These are phyloP conservation scores for Dothistroma pini DNA, from an alignment of 2,329 filamentous ascomycete species.

Conservation along the genomic window DNA sequence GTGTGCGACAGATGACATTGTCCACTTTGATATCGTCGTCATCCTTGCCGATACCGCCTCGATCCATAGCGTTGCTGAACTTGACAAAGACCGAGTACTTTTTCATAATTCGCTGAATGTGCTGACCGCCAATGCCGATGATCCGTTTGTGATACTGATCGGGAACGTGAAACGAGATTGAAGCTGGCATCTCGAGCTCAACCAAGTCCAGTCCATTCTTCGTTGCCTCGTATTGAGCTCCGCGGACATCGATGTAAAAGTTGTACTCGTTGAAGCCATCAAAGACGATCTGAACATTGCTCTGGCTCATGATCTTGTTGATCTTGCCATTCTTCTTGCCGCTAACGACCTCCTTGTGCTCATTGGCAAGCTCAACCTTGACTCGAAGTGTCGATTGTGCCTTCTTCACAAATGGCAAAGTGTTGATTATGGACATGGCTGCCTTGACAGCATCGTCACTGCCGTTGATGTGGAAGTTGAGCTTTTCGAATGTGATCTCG, in stretches of 20 bases:
- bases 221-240: constrained; percentile 86
- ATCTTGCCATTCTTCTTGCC: constrained; percentile 99
- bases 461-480: constrained; percentile 89
- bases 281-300: constrained; percentile 98
- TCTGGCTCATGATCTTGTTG: constrained; percentile 99
- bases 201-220: constrained; percentile 89
- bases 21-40: constrained; percentile 98
- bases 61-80: constrained; percentile 98
- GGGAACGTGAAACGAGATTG: constrained; percentile 97
- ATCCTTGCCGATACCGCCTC: constrained; percentile 86
- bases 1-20: constrained; percentile 97
- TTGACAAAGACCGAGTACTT: constrained; percentile 99
- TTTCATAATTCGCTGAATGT: constrained; percentile 99
- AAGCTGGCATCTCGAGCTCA: constrained; percentile 98
- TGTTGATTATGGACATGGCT: constrained; percentile 89
- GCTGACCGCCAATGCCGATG: constrained; percentile 95
- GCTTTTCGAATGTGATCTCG: constrained; percentile 90
- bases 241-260: constrained; percentile 98
- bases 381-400: constrained; percentile 90
- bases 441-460: constrained; percentile 95
- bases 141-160: constrained; percentile 99
- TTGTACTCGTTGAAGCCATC: constrained; percentile 99
- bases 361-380: constrained; percentile 97
- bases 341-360: constrained; percentile 99
- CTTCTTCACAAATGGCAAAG: constrained; percentile 82